These are phyloP conservation scores for Globisporangium splendens DNA, from an alignment of 352 stramenopile species.

Conservation along the genomic window DNA sequence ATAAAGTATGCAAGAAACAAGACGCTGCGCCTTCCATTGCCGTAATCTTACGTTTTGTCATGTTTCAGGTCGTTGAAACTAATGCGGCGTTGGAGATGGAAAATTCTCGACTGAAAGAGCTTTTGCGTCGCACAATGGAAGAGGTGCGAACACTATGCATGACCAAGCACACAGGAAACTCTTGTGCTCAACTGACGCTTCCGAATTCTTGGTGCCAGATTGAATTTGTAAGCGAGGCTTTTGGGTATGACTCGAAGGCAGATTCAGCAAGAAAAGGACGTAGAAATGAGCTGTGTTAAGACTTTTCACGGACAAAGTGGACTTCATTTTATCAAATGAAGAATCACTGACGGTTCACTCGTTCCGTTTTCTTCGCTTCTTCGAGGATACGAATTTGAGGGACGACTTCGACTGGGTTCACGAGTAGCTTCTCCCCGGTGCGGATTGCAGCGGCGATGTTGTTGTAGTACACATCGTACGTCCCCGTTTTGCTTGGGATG, in stretches of 20 bases:
- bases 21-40: not conserved
- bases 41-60: not conserved
- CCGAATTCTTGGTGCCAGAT: constrained; percentile 4
- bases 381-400: constrained; percentile 74
- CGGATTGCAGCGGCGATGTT: constrained; percentile 67
- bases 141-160: constrained; percentile 17
- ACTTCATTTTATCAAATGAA: not conserved
- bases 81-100: constrained; percentile 28
- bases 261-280: not conserved
- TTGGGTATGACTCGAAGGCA: not conserved
- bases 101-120: constrained; percentile 30
- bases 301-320: not conserved
- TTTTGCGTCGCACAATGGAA: constrained; percentile 33
- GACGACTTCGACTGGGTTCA: constrained; percentile 48
- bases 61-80: constrained; percentile 13
- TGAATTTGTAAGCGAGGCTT: constrained; percentile 5
- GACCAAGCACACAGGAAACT: not conserved
- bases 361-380: constrained; percentile 54
- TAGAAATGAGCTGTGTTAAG: not conserved
- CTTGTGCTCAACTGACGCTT: not conserved
- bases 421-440: constrained; percentile 36
- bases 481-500: constrained; percentile 40
- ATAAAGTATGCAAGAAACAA: constrained; percentile 1
- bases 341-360: constrained; percentile 20
- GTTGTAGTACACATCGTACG: constrained; percentile 69